Conservation (phyloP, 2,329 filamentous ascomycete species). For the Lasiodiplodia hormozganensis region DNA sequence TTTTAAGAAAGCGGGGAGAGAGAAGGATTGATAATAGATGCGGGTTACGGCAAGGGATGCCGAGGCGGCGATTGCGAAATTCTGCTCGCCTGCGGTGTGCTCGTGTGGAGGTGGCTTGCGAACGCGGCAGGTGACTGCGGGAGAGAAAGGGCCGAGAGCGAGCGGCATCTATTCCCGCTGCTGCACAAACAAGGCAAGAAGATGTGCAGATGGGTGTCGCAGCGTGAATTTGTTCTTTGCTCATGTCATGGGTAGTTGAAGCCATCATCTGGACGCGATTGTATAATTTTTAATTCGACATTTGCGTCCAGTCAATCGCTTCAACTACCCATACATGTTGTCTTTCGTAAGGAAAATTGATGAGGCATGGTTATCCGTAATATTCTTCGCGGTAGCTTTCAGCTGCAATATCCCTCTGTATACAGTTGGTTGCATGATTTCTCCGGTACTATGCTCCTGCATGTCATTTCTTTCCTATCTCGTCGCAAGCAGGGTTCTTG, state of each 20-base stretch:
- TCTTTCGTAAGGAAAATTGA: too few relatives aligned
- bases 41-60: not conserved
- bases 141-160: not conserved
- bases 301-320: too few relatives aligned
- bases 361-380: not conserved
- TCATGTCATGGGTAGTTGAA: too few relatives aligned
- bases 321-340: too few relatives aligned
- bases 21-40: not conserved
- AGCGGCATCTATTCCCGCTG: not conserved
- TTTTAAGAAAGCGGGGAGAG: not conserved
- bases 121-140: not conserved
- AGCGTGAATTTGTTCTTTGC: too few relatives aligned
- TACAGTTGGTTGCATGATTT: too few relatives aligned
- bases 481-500: too few relatives aligned
- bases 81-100: not conserved
- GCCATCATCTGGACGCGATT: too few relatives aligned
- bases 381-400: not conserved
- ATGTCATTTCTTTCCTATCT: too few relatives aligned
- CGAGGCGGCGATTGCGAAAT: conserved; percentile 3
- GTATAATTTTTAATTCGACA: too few relatives aligned
- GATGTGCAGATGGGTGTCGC: not conserved
- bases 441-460: too few relatives aligned
- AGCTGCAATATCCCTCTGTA: too few relatives aligned
- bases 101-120: conserved; percentile 22
- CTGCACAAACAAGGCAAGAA: not conserved